Conservation (phyloP, 371 early-diverging fungal species). For the Mucor sp. region DNA sequence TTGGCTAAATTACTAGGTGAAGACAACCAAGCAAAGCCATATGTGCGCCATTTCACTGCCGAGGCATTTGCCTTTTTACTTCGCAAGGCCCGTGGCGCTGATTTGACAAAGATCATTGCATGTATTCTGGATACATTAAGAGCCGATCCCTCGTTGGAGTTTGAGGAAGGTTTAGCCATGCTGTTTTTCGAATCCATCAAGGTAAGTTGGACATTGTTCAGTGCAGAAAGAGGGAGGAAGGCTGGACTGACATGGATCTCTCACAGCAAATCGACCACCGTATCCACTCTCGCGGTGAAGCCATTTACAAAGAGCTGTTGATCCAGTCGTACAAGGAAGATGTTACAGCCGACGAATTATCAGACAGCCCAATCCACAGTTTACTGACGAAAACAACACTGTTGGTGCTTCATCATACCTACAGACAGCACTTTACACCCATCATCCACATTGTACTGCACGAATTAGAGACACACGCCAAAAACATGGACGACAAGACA, state of each 20-base stretch:
- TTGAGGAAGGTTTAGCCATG: slow-evolving; percentile 76
- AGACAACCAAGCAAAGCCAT: slow-evolving; percentile 64
- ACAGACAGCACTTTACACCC: slow-evolving; percentile 53
- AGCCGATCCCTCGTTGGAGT: slow-evolving; percentile 51
- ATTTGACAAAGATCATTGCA: slow-evolving; percentile 55
- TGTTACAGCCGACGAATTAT: slow-evolving; percentile 18
- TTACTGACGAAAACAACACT: slow-evolving; percentile 52
- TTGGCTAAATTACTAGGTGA: slow-evolving; percentile 73
- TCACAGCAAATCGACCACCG: slow-evolving; percentile 57
- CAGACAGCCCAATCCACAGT: slow-evolving; percentile 24
- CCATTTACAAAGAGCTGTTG: slow-evolving; percentile 54
- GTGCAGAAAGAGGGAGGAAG: not conserved
- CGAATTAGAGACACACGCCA: slow-evolving; percentile 37
- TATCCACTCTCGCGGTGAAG: slow-evolving; percentile 59
- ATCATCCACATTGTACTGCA: slow-evolving; percentile 53
- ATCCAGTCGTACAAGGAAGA: slow-evolving; percentile 43
- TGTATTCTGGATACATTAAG: slow-evolving; percentile 63
- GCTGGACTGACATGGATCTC: not conserved
- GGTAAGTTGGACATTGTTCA: slow-evolving; percentile 35
- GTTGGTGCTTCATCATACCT: slow-evolving; percentile 59
- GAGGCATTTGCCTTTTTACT: slow-evolving; percentile 91
- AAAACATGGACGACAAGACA: slow-evolving; percentile 34
- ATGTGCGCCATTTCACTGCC: slow-evolving; percentile 88
- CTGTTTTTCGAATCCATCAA: slow-evolving; percentile 82
- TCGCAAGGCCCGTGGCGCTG: slow-evolving; percentile 70